These are phyloP conservation scores for Tetrahymena malaccensis DNA, from an alignment of 73 alveolate species.

Conservation along the genomic window DNA sequence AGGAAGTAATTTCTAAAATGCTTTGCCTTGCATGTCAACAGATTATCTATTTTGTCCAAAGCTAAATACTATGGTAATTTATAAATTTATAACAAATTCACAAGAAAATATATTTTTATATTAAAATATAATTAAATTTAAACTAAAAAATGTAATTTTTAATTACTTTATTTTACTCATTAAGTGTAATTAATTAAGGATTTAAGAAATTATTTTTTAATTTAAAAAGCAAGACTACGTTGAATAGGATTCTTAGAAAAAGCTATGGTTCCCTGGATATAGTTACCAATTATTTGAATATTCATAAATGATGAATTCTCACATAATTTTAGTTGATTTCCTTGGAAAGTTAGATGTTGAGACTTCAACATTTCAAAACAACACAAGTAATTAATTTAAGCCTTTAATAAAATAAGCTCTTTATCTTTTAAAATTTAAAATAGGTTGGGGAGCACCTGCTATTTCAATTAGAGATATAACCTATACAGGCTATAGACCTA, in stretches of 20 bases:
- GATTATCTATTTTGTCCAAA: neutral
- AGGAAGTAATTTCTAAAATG: neutral
- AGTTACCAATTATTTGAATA: neutral
- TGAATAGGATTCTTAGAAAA: neutral
- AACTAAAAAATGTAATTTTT: too few species aligned
- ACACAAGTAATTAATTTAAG: neutral
- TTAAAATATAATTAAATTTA: too few species aligned
- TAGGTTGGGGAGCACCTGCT: neutral
- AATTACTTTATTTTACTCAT: neutral
- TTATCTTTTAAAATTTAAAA: neutral
- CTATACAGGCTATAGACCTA: neutral
- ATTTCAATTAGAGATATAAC: neutral
- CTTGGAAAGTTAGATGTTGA: neutral
- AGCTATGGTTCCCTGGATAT: neutral
- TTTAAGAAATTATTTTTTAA: too few species aligned
- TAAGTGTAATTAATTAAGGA: too few species aligned
- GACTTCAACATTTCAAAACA: neutral
- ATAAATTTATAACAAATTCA: neutral
- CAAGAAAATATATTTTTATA: too few species aligned
- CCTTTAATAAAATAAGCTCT: neutral
- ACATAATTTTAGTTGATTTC: neutral
- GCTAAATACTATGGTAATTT: neutral
- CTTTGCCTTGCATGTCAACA: neutral
- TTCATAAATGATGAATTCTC: neutral
- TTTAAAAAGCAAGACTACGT: neutral